A percentile compares a stretch with the other conserved stretches of the same genome.
phyloP scores from a whole-genome alignment of 495 filamentous ascomycete species.

The Aspergillus avenaceus region DNA sequence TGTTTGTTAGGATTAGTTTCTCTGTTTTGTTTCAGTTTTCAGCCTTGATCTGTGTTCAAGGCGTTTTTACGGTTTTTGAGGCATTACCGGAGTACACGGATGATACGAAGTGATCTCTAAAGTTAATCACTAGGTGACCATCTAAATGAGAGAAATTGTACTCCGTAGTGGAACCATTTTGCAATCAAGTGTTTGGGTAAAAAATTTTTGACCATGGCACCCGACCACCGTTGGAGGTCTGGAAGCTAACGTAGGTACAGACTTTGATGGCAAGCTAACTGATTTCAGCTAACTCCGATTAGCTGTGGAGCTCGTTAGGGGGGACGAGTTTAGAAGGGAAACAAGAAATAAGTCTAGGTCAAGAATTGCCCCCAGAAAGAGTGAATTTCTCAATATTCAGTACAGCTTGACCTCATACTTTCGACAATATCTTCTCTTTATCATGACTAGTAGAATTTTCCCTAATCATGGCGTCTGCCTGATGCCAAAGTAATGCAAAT shows the following conservation, averaged over 20 bases:
- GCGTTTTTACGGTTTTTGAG: too few relatives aligned
- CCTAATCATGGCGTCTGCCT: too few relatives aligned
- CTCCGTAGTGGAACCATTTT: slow-evolving; percentile 1
- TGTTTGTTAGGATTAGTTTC: background rate
- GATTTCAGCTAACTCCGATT: background rate
- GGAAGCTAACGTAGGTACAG: slow-evolving; percentile 18
- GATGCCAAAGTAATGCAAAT: too few relatives aligned
- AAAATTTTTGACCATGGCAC: background rate
- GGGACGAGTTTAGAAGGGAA: background rate
- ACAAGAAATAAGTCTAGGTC: background rate
- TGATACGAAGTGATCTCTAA: too few relatives aligned
- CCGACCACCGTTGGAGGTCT: slow-evolving; percentile 4
- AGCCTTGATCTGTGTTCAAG: background rate
- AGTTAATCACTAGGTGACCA: too few relatives aligned
- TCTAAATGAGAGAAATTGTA: too few relatives aligned
- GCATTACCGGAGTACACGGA: too few relatives aligned
- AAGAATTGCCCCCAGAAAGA: background rate
- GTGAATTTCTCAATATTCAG: too few relatives aligned
- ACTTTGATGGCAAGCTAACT: slow-evolving; percentile 13
- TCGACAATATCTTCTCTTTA: too few relatives aligned
- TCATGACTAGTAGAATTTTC: too few relatives aligned
- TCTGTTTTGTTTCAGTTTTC: background rate
- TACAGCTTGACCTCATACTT: too few relatives aligned
- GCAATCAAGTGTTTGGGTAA: background rate
- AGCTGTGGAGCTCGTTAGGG: background rate